Evolutionary conservation across 352 stramenopile species (phyloP).

Genomic region (Phytophthora tubulina): DNA sequence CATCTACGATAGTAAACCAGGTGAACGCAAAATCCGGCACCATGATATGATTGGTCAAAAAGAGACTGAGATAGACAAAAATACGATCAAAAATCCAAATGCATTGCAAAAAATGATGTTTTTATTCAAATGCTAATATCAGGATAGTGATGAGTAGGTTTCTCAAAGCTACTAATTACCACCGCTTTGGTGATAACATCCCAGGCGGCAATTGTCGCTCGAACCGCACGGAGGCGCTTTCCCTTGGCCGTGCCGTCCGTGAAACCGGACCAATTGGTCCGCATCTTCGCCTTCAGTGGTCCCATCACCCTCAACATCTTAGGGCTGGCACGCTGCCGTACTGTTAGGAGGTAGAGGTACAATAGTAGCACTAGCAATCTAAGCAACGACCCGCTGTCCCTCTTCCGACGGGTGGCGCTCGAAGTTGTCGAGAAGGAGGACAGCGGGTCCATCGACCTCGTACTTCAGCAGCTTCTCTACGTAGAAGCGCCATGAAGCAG

Average conservation of each 20-base stretch:
- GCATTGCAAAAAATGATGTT: slow-evolving; percentile 8
- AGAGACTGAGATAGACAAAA: slow-evolving; percentile 7
- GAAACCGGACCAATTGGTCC: too few species aligned
- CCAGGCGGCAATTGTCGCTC: not conserved
- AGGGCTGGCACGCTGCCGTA: slow-evolving; percentile 21
- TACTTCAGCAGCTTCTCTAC: too few species aligned
- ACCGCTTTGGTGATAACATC: not conserved
- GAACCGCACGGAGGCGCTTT: too few species aligned
- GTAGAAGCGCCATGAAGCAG: too few species aligned
- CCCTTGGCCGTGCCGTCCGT: too few species aligned
- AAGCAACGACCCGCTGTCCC: not conserved
- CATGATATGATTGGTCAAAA: slow-evolving; percentile 4
- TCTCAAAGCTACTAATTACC: slow-evolving; percentile 17
- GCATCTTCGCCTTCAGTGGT: slow-evolving; percentile 5
- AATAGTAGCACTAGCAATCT: slow-evolving; percentile 11
- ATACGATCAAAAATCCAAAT: slow-evolving; percentile 7
- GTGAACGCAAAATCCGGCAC: not conserved
- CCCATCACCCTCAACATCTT: slow-evolving; percentile 31
- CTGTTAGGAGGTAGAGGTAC: slow-evolving; percentile 10
- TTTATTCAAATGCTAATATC: slow-evolving; percentile 9
- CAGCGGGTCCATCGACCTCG: too few species aligned
- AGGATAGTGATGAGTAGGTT: slow-evolving; percentile 15
- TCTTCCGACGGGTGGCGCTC: not conserved
- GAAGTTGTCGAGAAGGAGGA: too few species aligned
- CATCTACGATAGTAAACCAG: too few species aligned